phyloP scores from a whole-genome alignment of 805 yeast species.

The Myxozyma mucilagina region DNA sequence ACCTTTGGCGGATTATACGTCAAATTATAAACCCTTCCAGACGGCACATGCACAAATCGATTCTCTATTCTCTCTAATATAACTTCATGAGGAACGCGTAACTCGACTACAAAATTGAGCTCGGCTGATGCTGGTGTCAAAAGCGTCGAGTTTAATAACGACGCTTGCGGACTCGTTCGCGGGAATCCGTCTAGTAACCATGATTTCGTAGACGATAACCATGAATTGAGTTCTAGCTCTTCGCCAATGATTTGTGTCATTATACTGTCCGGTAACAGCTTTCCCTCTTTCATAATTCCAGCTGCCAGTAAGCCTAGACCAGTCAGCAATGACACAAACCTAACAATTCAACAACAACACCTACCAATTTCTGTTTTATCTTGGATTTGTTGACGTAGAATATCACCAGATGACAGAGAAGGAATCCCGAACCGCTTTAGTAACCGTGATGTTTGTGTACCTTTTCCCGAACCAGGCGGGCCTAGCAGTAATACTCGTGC shows the following conservation, averaged over 20 bases:
- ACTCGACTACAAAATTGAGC: constrained; percentile 77
- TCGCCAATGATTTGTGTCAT: constrained; percentile 60
- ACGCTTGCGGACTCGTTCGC: constrained; percentile 73
- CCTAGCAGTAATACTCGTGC: constrained; percentile 75
- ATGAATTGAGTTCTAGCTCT: constrained; percentile 48
- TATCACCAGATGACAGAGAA: constrained; percentile 81
- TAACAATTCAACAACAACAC: not conserved
- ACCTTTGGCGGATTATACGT: constrained; percentile 87
- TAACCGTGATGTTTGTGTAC: constrained; percentile 76
- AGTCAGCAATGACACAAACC: not conserved
- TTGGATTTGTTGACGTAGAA: constrained; percentile 67
- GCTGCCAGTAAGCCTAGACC: not conserved
- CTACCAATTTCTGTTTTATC: constrained; percentile 55
- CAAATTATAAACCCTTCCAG: constrained; percentile 84
- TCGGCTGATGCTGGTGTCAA: constrained; percentile 42
- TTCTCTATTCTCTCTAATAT: constrained; percentile 80
- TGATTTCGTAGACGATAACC: constrained; percentile 47
- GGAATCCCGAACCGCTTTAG: constrained; percentile 53
- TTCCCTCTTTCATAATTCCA: constrained; percentile 55
- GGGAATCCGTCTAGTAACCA: constrained; percentile 95
- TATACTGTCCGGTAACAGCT: constrained; percentile 68
- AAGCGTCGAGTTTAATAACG: constrained; percentile 52
- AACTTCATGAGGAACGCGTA: constrained; percentile 82
- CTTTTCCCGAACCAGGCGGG: constrained; percentile 96
- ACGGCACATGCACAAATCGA: constrained; percentile 78